Evolutionary conservation across 148 eudicot genomes (phyloP), one percentile per base, ranked within the genome.

Genomic region (Rhododendron vialii): DNA sequence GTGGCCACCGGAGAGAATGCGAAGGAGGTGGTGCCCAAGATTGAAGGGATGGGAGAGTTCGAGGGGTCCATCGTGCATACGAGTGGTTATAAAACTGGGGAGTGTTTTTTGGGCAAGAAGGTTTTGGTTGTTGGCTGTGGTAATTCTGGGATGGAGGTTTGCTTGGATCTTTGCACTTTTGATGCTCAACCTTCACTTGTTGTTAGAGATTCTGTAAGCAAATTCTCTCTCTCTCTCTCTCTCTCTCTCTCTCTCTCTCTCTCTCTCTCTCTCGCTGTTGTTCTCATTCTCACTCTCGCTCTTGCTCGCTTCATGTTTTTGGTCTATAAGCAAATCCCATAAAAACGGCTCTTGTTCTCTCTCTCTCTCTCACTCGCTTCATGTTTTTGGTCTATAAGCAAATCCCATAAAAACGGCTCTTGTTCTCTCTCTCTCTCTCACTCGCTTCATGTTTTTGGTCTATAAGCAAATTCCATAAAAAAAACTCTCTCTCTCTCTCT

Each of bases 71-170:
- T 93, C 4, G 3, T 91, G 18, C 96, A 94, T 22, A 92, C 95
- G 0, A 93, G 95, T 85, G 88, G 86, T 47, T 94, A 94, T 59
- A 93, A 88, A 45, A 92, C 90, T 69, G 97, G 97, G 8, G 67
- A 88, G 15, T 88, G 55, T 15, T 92, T 87, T 85, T 12, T 36
- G 10, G 88, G 87, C 2, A 89, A 90, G 86, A 91, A 50, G 47
- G 94, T 94, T 75, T 88, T 94, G 90, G 95, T 93, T 20, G 93
- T 94, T 71, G 97, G 96, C 1, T 93, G 96, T 94, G 96, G 96
- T 3, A 94, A 94, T 88, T 94, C 96, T 0, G 96, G 96, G 63
- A 94, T 94, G 96, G 96, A 94, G 53, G 90, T 94, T 33, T 91
- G 95, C 75, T 92, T 94, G 88, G 95, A 94, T 89, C 95, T 94